Evolutionary conservation across 768 basidiomycete species (phyloP).

Genomic region (Tubosaeta brunneosetosa): DNA sequence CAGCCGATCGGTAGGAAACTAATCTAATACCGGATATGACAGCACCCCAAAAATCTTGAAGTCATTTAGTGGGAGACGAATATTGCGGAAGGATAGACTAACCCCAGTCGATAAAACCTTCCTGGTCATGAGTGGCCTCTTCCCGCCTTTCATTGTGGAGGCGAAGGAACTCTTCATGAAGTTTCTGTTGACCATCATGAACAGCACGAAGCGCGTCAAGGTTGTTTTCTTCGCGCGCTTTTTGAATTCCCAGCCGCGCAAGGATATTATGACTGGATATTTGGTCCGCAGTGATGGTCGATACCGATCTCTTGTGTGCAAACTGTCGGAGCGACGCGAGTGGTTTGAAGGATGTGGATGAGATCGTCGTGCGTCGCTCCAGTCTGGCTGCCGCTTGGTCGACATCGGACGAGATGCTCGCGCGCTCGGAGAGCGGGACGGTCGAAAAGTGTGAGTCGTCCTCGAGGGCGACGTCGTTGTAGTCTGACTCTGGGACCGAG

Average conservation of each 20-base stretch:
- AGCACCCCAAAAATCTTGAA: constrained; percentile 86
- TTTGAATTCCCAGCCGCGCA: constrained; percentile 48
- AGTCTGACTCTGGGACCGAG: constrained; percentile 55
- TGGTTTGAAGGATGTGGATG: constrained; percentile 19
- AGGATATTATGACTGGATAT: constrained; percentile 45
- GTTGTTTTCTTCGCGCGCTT: constrained; percentile 37
- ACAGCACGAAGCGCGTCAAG: constrained; percentile 41
- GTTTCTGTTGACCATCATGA: constrained; percentile 60
- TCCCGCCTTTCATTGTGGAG: constrained; percentile 54
- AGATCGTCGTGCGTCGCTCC: constrained; percentile 30
- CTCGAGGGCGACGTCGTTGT: constrained; percentile 54
- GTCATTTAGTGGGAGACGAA: constrained; percentile 2
- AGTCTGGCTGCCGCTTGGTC: constrained; percentile 15
- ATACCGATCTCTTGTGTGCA: constrained; percentile 60
- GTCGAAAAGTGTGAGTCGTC: constrained; percentile 50
- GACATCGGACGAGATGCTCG: constrained; percentile 31
- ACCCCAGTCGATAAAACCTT: constrained; percentile 74
- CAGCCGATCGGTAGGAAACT: neutral
- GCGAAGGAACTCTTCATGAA: constrained; percentile 74
- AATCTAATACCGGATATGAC: constrained; percentile 71
- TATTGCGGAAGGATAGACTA: constrained; percentile 16
- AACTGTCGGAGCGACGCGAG: constrained; percentile 23
- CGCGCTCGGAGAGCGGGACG: constrained; percentile 39
- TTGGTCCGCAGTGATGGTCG: constrained; percentile 46
- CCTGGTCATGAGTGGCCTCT: constrained; percentile 35